Evolutionary conservation across 495 filamentous ascomycete genomes (phyloP), one percentile per base, ranked within the genome.

Genomic region (Neurospora africana): DNA sequence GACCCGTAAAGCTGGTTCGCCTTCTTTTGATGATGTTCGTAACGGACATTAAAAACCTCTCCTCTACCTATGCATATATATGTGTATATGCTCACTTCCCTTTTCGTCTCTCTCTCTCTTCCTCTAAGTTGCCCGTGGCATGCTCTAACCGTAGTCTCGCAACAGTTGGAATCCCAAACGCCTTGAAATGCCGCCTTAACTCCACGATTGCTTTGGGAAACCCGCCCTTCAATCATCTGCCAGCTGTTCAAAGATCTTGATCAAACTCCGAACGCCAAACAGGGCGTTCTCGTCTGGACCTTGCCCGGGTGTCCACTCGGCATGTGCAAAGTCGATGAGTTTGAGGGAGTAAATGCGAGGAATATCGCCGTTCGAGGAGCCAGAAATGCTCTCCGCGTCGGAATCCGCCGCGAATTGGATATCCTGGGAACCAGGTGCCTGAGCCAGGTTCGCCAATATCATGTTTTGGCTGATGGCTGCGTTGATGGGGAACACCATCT

Each of bases 301-400:
- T 74, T 91, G 80, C 8, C 93, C 94, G 3, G 93, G 93, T 4
- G 88, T 90, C 92, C 92, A 99, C 36, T 83, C 81, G 23, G 95
- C 95, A 82, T 99, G 95, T 27, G 95, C 95, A 84, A 99, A 99
- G 81, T 99, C 95, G 74, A 99, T 98, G 75, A 99, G 82, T 78
- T 96, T 95, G 71, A 97, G 85, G 40, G 87, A 87, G 78, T 92
- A 92, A 27, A 96, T 89, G 75, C 89, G 89, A 0, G 92, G 93
- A 23, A 87, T 79, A 17, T 65, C 53, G 23, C 53, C 53, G 53
- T 65, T 19, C 15, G 53, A 65, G 53, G 47, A 58, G 15, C 21
- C 47, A 27, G 47, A 58, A 5, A 58, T 58, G 47, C 53, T 65
- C 68, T 91, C 83, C 17, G 89, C 91, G 0, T 91, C 91, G 1